Conservation (phyloP, 768 basidiomycete species). For the Mycena galericulata region DNA sequence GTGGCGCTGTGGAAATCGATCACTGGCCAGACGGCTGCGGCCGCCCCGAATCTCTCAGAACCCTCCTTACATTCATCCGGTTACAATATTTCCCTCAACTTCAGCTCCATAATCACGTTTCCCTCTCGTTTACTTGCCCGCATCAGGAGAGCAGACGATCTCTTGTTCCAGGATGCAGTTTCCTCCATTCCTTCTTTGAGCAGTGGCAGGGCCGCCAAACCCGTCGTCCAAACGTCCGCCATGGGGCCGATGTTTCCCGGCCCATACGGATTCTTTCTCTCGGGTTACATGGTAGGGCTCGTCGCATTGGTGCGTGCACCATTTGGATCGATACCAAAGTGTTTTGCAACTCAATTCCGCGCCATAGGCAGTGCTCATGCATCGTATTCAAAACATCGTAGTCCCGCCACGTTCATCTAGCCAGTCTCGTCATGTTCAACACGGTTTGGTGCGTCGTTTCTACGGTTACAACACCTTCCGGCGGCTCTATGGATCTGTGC, state of each 20-base stretch:
- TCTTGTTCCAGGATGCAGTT: constrained; percentile 39
- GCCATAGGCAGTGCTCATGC: constrained; percentile 71
- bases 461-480: constrained; percentile 39
- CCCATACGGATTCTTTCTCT: constrained; percentile 80
- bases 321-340: neutral
- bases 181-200: constrained; percentile 19
- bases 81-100: constrained; percentile 59
- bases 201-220: constrained; percentile 21
- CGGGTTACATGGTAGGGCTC: constrained; percentile 77
- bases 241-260: constrained; percentile 56
- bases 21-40: constrained; percentile 31
- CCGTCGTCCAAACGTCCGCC: constrained; percentile 26
- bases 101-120: constrained; percentile 58
- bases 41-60: constrained; percentile 29
- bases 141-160: constrained; percentile 51
- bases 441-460: constrained; percentile 40
- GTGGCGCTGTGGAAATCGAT: constrained; percentile 36
- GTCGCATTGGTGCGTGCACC: constrained; percentile 70
- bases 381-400: constrained; percentile 83
- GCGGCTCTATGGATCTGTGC: constrained; percentile 52
- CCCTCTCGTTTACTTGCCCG: constrained; percentile 54
- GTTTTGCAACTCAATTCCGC: neutral
- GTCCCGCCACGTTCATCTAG: constrained; percentile 66
- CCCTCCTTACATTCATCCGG: constrained; percentile 19
- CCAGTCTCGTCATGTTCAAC: constrained; percentile 29